Base-by-base conservation (phyloP, 805 yeast species). In the Nakazawaea ambrosiae region DNA sequence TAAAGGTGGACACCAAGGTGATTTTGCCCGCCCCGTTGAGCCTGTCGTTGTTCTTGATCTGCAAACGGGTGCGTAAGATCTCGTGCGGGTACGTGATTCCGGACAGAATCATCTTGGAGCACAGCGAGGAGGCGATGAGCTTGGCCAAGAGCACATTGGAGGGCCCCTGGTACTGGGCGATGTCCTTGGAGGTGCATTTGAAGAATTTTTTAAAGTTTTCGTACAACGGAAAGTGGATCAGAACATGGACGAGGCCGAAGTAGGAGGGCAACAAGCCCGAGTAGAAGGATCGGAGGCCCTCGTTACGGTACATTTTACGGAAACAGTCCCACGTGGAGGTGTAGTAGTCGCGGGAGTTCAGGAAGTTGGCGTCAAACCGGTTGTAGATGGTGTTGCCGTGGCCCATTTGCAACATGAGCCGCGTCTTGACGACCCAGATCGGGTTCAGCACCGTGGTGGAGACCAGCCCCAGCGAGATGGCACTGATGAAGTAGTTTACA, bases 361-460 rank as follows among this genome's bases (percentile, higher is more conserved):
- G 50, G 18, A 33, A 31, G 16, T 18, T 22, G 19, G 32, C 20
- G n/a, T 33, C 37, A 31, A 61, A 56, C 27, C 62, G 39, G 37
- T 55, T 61, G 46, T 65, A 61, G 12, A 63, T 57, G 5, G 68
- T 62, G 31, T 51, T 49, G 10, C 71, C 66, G 33, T 60, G 56
- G 22, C 70, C 73, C 37, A 81, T 79, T 51, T 85, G 95, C 28
- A 89, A 66, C 97, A 92, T 92, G 36, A 92, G 63, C 51, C 98
- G 66, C 1, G 98, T 92, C 56, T 92, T 92, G 22, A 92, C 89
- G 31, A 92, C 97, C 98, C 98, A 92, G 11, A 90, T 85, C 9
- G 98, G 98, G 56, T 92, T 92, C 0, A 96, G 90, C 7, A 79
- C 57, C 9, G 86, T 66, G 1, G 97, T 83, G 2, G 95, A 83